A percentile compares a stretch with the other conserved stretches of the same genome.
These are phyloP conservation scores for Casuarina cunninghamiana DNA, from an alignment of 306 rosid genomes.

Conservation along the genomic window DNA sequence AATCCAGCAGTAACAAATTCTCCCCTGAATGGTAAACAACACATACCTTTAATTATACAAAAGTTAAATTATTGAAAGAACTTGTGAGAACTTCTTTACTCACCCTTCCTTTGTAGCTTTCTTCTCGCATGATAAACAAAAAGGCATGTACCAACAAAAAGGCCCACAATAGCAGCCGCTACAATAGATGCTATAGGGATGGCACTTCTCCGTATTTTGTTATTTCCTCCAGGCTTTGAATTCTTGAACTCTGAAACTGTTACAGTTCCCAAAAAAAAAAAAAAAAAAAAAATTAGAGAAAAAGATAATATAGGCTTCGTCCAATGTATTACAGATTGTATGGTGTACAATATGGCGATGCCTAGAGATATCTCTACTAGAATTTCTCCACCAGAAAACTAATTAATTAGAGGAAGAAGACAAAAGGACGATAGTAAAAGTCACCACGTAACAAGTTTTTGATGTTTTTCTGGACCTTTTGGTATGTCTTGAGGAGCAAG, in stretches of 20 bases:
- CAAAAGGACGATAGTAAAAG: background rate
- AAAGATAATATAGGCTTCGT: background rate
- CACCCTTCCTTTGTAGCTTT: constrained; percentile 19
- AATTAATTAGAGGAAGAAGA: background rate
- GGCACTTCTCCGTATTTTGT: background rate
- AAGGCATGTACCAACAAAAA: background rate
- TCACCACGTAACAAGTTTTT: background rate
- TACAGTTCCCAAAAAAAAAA: too few relatives aligned
- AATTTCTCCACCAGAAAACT: background rate
- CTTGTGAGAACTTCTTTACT: background rate
- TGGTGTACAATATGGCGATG: background rate
- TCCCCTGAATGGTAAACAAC: constrained; percentile 26
- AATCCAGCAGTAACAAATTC: constrained; percentile 32
- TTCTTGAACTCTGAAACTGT: background rate
- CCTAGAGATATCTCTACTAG: background rate
- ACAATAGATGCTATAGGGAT: background rate
- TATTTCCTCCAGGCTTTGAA: background rate
- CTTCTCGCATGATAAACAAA: background rate
- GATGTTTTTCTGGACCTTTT: background rate
- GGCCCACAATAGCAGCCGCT: background rate
- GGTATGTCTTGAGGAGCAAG: constrained; percentile 9
- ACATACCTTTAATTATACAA: background rate
- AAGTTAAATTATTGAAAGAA: background rate
- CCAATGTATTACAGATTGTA: background rate
- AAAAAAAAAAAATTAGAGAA: background rate